Evolutionary conservation across 305 asterid genomes (phyloP).

Genomic region (Fraxinus floribunda): DNA sequence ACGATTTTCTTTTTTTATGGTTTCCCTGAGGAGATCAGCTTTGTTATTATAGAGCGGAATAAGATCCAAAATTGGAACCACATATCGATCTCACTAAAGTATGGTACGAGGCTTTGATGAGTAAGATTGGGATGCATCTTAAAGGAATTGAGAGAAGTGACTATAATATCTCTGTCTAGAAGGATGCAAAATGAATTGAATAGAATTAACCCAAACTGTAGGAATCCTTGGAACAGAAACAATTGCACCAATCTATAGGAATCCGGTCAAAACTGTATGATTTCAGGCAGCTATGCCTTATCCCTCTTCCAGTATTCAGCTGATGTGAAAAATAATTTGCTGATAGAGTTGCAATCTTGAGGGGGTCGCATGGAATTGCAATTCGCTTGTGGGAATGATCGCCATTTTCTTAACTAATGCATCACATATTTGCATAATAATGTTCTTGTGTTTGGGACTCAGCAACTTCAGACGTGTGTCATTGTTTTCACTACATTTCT

Average conservation of each 20-base stretch:
- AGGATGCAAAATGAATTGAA: neutral
- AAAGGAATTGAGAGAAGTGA: neutral
- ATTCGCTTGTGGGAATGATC: neutral
- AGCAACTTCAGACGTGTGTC: neutral
- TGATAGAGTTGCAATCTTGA: neutral
- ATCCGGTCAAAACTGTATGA: neutral
- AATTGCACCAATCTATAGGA: neutral
- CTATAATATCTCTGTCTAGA: neutral
- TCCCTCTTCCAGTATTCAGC: neutral
- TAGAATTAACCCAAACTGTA: neutral
- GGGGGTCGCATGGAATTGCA: neutral
- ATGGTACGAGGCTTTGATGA: neutral
- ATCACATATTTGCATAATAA: neutral
- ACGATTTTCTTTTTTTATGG: neutral
- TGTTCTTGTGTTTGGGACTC: conserved; percentile 15
- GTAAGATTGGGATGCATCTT: neutral
- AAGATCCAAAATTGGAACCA: neutral
- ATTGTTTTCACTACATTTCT: conserved; percentile 11
- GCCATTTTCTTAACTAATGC: neutral
- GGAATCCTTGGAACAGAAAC: neutral
- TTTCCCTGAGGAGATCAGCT: neutral
- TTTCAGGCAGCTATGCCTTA: neutral
- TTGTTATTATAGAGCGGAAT: neutral
- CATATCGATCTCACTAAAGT: neutral
- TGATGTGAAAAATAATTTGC: neutral